Evolutionary conservation across 257 asterid genomes (phyloP).

Genomic region (Mentha longifolia): DNA sequence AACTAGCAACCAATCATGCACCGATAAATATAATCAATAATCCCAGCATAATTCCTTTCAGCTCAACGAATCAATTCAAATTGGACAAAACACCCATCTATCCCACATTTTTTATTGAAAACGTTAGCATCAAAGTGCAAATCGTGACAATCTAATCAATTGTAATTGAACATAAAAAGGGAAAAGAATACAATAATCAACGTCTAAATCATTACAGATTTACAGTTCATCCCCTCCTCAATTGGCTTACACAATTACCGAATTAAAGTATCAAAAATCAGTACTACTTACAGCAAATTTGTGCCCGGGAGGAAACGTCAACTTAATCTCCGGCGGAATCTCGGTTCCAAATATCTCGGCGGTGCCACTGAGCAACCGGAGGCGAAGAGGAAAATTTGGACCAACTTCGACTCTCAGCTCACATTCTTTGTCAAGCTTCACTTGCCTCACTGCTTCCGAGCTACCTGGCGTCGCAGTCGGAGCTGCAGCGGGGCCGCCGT

Average conservation of each 20-base stretch:
- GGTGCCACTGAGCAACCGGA: constrained; percentile 72
- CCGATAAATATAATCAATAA: constrained; percentile 14
- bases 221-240: neutral
- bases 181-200: neutral
- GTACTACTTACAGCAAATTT: constrained; percentile 73
- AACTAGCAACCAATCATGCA: constrained; percentile 24
- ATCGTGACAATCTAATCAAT: neutral
- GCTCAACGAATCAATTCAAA: constrained; percentile 1
- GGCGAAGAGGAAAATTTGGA: constrained; percentile 75
- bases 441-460: constrained; percentile 60
- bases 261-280: constrained; percentile 1
- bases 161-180: neutral
- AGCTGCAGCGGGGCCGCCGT: constrained; percentile 68
- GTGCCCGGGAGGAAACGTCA: constrained; percentile 71
- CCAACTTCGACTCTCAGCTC: constrained; percentile 92
- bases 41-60: neutral
- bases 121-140: constrained; percentile 1
- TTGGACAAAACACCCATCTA: neutral
- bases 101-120: neutral
- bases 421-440: constrained; percentile 89
- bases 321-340: constrained; percentile 86
- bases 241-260: neutral
- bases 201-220: neutral
- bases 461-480: constrained; percentile 56
- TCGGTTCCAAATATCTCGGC: constrained; percentile 96